Evolutionary conservation across 2,329 filamentous ascomycete genomes (phyloP).

Genomic region (Ramichloridium luteum): DNA sequence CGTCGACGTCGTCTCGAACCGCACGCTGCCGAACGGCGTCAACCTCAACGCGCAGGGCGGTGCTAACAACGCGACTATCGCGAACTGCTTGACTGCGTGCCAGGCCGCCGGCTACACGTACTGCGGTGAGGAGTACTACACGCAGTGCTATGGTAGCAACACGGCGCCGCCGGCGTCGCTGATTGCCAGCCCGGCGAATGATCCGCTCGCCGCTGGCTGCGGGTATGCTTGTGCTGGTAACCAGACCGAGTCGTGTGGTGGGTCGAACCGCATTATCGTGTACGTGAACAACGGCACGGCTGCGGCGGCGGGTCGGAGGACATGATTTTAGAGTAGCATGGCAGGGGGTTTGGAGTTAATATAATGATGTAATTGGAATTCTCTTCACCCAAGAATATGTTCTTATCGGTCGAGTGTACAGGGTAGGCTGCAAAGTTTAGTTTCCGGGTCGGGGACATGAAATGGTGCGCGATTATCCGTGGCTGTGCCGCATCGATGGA

Average conservation of each 20-base stretch:
- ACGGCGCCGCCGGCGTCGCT: constrained; percentile 6
- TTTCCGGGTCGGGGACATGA: too few relatives aligned
- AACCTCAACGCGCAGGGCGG: constrained; percentile 14
- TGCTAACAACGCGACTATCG: constrained; percentile 14
- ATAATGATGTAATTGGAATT: too few relatives aligned
- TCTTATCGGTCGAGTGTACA: too few relatives aligned
- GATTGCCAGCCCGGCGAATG: constrained; percentile 3
- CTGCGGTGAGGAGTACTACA: constrained; percentile 20
- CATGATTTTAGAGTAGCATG: too few relatives aligned
- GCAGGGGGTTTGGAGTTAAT: too few relatives aligned
- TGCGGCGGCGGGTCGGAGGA: too few relatives aligned
- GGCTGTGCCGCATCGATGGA: too few relatives aligned
- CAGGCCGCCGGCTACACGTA: constrained; percentile 13
- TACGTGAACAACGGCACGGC: constrained; percentile 8
- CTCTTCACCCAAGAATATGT: too few relatives aligned
- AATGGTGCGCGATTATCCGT: too few relatives aligned
- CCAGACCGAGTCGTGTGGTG: constrained; percentile 21
- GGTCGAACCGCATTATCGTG: constrained; percentile 15
- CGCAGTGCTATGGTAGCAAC: constrained; percentile 16
- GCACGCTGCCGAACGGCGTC: constrained; percentile 11
- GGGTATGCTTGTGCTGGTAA: constrained; percentile 20
- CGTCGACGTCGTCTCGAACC: constrained; percentile 10
- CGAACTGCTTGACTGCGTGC: constrained; percentile 19
- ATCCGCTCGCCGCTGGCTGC: constrained; percentile 17
- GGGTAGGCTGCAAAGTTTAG: too few relatives aligned